Base-by-base conservation (phyloP, 306 rosid genomes). In the Rubus parviflorus region DNA sequence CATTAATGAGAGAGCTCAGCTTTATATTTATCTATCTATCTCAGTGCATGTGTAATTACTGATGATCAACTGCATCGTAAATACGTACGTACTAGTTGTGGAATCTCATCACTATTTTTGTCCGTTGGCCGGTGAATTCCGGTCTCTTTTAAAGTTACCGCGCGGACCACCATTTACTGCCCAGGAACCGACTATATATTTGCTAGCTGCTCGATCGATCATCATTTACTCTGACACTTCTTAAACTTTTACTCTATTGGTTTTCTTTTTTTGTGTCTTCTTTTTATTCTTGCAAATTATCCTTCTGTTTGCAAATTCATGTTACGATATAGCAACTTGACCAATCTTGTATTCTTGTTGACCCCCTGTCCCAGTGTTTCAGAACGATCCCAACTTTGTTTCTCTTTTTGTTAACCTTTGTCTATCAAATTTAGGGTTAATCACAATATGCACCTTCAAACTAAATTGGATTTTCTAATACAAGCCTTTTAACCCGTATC, bases 1-100 rank as follows among this genome's bases (percentile, higher is more conserved):
- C n/a, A 65, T 65, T 65, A 17, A 65, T 65, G 70, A 65, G 70
- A 40, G 68, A 12, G 30, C 30, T 14, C 68, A 62, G 68, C 68
- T 62, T 35, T 62, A 30, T 61, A 30, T 30, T 30, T 30, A 30
- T 30, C 35, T 30, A 30, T 30, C 5, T 35, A 35, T 14, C 68
- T 62, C 68, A 62, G 42, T 62, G 35, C 35, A 30, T 30, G 20
- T 25, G 66, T 14, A 30, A 62, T 35, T 9, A 45, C 48, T 12
- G 10, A 42, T 12, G 10, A 42, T 35, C 68, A 35, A 15, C 68
- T 35, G 20, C 68, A 62, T 62, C 68, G 35, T 62, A 6, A 62
- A 62, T 62, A 35, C 42, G 35, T 30, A 30, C 30, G 35, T 30
- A 30, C 30, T 62, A 5, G 63, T 57, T 57, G 63, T 35, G 61